Conservation (phyloP, 768 basidiomycete species). For the Kwoniella sp. region DNA sequence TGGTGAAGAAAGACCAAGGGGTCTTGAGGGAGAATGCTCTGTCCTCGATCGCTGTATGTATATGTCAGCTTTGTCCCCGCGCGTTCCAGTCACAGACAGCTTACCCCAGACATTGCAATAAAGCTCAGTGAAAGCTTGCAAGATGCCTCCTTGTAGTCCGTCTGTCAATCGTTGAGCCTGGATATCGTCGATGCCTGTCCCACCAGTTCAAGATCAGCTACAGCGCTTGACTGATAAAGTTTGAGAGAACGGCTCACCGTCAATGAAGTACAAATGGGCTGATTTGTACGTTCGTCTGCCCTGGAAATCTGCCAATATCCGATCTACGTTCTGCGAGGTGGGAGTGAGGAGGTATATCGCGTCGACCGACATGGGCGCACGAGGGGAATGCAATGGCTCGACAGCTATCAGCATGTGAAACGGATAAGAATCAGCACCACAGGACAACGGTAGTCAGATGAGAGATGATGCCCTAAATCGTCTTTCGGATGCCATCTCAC, state of each 20-base stretch:
- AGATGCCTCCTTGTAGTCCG: conserved; percentile 73
- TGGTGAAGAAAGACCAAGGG: conserved; percentile 80
- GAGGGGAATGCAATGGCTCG: conserved; percentile 79
- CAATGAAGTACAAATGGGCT: conserved; percentile 91
- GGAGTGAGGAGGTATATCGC: conserved; percentile 94
- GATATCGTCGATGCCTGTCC: conserved; percentile 71
- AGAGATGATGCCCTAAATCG: background rate
- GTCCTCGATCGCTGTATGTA: conserved; percentile 83
- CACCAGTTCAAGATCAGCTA: no score
- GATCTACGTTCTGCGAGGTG: conserved; percentile 88
- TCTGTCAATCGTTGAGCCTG: conserved; percentile 74
- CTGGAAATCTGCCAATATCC: conserved; percentile 82
- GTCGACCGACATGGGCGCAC: conserved; percentile 84
- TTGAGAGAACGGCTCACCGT: conserved; percentile 72
- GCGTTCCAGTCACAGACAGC: no score
- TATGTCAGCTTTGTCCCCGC: no score
- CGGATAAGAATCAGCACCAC: background rate
- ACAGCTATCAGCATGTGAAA: conserved; percentile 56
- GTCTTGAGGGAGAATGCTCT: conserved; percentile 78
- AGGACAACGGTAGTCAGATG: no score
- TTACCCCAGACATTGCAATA: conserved; percentile 91
- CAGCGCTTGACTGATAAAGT: no score
- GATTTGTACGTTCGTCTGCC: conserved; percentile 72
- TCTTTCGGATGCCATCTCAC: conserved; percentile 50
- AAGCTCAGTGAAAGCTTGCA: conserved; percentile 79